Conservation (phyloP, 768 basidiomycete species). For the Suillus hirtellus region DNA sequence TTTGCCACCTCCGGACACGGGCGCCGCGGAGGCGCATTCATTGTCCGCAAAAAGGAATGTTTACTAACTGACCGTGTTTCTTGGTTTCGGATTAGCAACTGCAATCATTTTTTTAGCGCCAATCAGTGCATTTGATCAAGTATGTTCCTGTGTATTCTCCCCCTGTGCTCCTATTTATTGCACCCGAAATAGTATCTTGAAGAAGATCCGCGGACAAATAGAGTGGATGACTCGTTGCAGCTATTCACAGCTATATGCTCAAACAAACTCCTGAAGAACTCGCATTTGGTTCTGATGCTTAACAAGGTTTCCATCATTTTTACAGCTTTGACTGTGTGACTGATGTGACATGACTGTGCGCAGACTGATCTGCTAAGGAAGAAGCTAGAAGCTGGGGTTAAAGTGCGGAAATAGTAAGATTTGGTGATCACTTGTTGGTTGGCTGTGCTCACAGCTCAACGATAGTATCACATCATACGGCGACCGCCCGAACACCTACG, state of each 20-base stretch:
- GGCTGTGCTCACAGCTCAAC: conserved; percentile 4
- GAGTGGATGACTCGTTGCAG: conserved; percentile 81
- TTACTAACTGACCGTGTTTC: conserved; percentile 12
- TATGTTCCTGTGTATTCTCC: conserved; percentile 27
- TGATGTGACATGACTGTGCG: conserved; percentile 12
- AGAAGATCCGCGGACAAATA: conserved; percentile 76
- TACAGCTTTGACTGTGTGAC: conserved; percentile 9
- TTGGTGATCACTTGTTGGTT: conserved; percentile 9
- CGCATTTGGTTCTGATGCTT: conserved; percentile 72
- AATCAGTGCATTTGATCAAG: conserved; percentile 87
- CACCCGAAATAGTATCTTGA: conserved; percentile 62
- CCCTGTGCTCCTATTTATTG: conserved; percentile 11
- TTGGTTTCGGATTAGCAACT: conserved; percentile 47
- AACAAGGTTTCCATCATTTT: conserved; percentile 59
- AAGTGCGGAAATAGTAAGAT: conserved; percentile 76
- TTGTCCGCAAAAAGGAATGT: conserved; percentile 4
- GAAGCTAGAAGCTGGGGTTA: conserved; percentile 67
- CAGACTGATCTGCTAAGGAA: conserved; percentile 72
- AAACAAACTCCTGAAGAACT: conserved; percentile 70
- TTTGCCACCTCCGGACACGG: conserved; percentile 10
- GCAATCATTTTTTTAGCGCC: conserved; percentile 88
- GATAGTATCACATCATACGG: conserved; percentile 76
- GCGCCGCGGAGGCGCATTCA: not conserved
- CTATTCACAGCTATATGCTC: conserved; percentile 75
- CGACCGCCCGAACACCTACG: conserved; percentile 67